Evolutionary conservation across 164 flowering plant species (phyloP), one percentile per base, ranked within the genome.

Genomic region (Santalum album): DNA sequence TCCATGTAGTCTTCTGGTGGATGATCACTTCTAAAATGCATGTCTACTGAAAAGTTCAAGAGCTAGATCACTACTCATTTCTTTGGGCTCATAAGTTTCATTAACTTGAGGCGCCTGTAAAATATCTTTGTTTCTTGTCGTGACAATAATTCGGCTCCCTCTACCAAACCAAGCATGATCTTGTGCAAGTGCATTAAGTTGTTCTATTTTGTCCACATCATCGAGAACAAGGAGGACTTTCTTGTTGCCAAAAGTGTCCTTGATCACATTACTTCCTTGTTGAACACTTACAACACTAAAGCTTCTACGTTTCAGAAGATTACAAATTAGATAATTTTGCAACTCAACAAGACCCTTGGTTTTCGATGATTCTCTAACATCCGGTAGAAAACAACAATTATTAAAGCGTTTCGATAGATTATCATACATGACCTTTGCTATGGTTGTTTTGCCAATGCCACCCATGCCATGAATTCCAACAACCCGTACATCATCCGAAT

Each of bases 301-400:
- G 9, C 42, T 21, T 39, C 21, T 19, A 6, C 2, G 12, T 35
- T 25, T 42, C n/a, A 52, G 21, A 3, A 64, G 35, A 14, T 64
- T 54, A 35, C 22, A 47, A 49, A 65, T 63, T 21, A 65, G 55
- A 15, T 7, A 23, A 42, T 54, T 36, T 43, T 65, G 68, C 29
- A 65, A 16, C 10, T 32, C 26, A 44, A 7, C 25, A 3, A 47
- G 47, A n/a, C 56, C 64, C 49, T 38, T 9, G 6, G 24, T 27
- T 39, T 23, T 17, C 19, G 62, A 58, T 36, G 19, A 6, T 25
- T 58, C 58, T 25, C 44, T 39, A 25, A 64, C 51, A 38, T 26
- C 20, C 6, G 20, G 20, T 17, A 49, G 53, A 17, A 49, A 49
- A 29, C 34, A 24, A n/a, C 35, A 15, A 26, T 35, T 20, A 2